Evolutionary conservation across 257 asterid species (phyloP), one percentile per base, ranked within the genome.

Genomic region (Capsicum chinense): DNA sequence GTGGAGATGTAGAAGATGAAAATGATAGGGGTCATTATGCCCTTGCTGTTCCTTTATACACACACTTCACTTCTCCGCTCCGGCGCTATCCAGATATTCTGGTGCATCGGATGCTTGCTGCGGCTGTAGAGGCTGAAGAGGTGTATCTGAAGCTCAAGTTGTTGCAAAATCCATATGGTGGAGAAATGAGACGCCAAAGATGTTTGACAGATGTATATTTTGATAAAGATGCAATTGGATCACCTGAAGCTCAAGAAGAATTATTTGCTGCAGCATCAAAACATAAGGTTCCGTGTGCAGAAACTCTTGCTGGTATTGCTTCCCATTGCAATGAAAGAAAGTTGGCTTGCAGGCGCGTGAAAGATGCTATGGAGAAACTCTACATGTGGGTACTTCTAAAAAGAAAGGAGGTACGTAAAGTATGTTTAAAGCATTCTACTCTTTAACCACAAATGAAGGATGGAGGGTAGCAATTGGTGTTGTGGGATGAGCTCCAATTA

Each of bases 1-100:
- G 92, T 89, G 99, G 98, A 60, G 97, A 92, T 78, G 62, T 73
- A 6, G 84, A 88, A 70, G 92, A 92, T 35, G 87, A 83, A 21
- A 86, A 84, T 13, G 94, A 86, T 64, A 79, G 89, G 86, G 85
- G 92, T 86, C 99, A 95, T 86, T 94, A 93, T 85, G 94, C 95
- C 1, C 93, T 94, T 17, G 98, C 97, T 21, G 82, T 94, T 71
- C 99, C 99, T 33, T 90, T 92, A 7, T 95, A 95, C 88, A 93
- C 99, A 12, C 98, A 94, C 90, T 95, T 95, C 87, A 95, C 99
- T 84, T 93, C 98, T 68, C 98, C 99, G 12, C 89, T 95, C 33
- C 91, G 99, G 11, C 90, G 99, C 47, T 95, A 95, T 89, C 92
- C 98, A 13, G 99, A 95, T 86, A 91, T 95, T 78, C 84, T 95